Base-by-base conservation (phyloP, 164 flowering plant genomes). In the Umbellularia californica region DNA sequence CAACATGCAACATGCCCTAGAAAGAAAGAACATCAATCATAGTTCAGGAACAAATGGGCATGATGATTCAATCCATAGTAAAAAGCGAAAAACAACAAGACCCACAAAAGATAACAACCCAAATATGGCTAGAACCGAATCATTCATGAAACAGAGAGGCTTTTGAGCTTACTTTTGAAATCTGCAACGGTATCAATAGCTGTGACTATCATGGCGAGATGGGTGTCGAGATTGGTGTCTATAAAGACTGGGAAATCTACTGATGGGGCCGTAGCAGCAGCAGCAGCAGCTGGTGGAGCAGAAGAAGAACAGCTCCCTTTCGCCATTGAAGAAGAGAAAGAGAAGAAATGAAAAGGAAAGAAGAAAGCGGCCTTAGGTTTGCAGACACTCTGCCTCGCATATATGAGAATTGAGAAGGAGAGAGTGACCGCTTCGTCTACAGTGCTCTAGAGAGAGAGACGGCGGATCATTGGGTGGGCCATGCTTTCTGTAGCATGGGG, bases 191-290 rank as follows among this genome's bases (percentile, higher is more conserved):
- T 85, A 64, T 89, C 94, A 25, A 65, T 33, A 55, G 70, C 77
- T 55, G 90, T 82, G 79, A 88, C 83, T 72, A 72, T 30, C 70
- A 85, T 12, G n/a, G 81, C 90, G 66, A 93, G 76, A 83, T 89
- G 94, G 50, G 97, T 90, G 73, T 80, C 88, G 74, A 93, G 86
- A 82, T 69, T 90, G 77, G 91, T 87, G 82, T 89, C 90, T 6
- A 93, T 69, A 80, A 89, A 93, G 24, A 89, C 82, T 0, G 91
- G 60, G 5, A 67, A 28, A 58, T 24, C 24, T 11, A 70, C 13
- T 5, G 69, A 47, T 72, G 6, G 55, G 3, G 30, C 30, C 3
- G 74, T 20, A 20, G 22, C 28, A 1, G 68, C 60, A 3, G 68
- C 60, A 3, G 50, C 50, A 9, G 74, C 27, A 14, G 28, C 28